Base-by-base conservation (phyloP, 768 basidiomycete species). In the Suillus bovinus region DNA sequence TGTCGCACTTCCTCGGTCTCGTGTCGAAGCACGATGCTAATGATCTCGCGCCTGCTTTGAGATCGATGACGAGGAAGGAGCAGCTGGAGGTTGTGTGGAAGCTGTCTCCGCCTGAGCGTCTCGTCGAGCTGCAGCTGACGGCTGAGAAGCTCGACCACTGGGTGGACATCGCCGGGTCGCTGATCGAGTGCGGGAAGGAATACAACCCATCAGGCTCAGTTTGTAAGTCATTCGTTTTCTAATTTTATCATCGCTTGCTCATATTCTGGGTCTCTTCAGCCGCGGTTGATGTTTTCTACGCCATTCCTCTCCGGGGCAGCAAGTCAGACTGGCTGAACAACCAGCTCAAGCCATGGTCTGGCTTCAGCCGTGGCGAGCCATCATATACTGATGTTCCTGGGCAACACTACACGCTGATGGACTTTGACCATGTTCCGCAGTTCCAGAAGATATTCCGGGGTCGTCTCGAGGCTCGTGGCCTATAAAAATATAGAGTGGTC, bases 1-100 rank as follows among this genome's bases (percentile, higher is more conserved):
- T 81, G 42, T 70, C 74, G 57, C 74, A 77, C 67, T 79, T 81
- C 72, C 72, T 81, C n/a, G 70, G 73, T 36, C 74, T 81, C 56
- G 53, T 70, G 36, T 61, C 53, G 57, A 72, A 74, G 61, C 66
- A 74, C 10, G 66, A 66, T 20, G 69, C 72, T 17, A 41, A 64
- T 20, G 63, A 67, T 33, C 66, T 72, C 24, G 64, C 64, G 1
- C 69, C 69, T 1, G 5, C 64, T 6, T 44, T 74, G 64, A 61
- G 64, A 59, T 63, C 64, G 0, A 42, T 74, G 33, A 66, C 68
- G 0, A 69, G 67, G 17, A 49, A 61, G 59, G 67, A 72, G 38
- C 72, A 72, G 31, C 69, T 72, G 11, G 69, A 67, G 1, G 17
- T 57, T 1, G 63, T 72, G 22, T 72, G 69, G 72, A 68, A 72